phyloP scores from a whole-genome alignment of 495 filamentous ascomycete genomes.

The Xylaria grammica region DNA sequence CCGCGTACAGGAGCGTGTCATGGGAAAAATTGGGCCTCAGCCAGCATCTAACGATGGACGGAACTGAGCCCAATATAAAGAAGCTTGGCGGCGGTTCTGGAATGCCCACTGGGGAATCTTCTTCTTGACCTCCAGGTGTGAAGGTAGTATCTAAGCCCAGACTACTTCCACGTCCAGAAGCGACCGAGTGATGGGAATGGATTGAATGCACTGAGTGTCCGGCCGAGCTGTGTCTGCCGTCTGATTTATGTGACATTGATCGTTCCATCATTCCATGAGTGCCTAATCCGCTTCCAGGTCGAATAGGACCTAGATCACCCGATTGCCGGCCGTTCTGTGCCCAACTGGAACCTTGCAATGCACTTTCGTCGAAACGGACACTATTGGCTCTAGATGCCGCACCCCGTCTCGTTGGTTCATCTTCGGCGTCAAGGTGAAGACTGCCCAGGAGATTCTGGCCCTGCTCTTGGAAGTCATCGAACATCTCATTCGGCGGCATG shows the following conservation, averaged over 20 bases:
- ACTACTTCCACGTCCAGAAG: slow-evolving; percentile 82
- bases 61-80: slow-evolving; percentile 82
- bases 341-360: slow-evolving; percentile 84
- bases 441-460: slow-evolving; percentile 71
- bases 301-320: slow-evolving; percentile 75
- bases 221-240: slow-evolving; percentile 91
- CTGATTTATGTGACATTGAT: slow-evolving; percentile 90
- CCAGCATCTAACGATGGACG: slow-evolving; percentile 96
- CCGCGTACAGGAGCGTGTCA: slow-evolving; percentile 85
- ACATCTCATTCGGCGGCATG: slow-evolving; percentile 69
- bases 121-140: slow-evolving; percentile 63
- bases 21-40: slow-evolving; percentile 84
- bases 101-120: slow-evolving; percentile 66
- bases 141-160: slow-evolving; percentile 78
- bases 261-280: slow-evolving; percentile 86
- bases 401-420: slow-evolving; percentile 84
- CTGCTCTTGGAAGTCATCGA: slow-evolving; percentile 85
- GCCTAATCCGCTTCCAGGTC: slow-evolving; percentile 81
- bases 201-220: slow-evolving; percentile 77
- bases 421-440: slow-evolving; percentile 82
- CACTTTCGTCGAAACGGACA: slow-evolving; percentile 98
- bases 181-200: slow-evolving; percentile 55
- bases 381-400: slow-evolving; percentile 90
- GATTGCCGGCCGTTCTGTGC: slow-evolving; percentile 80
- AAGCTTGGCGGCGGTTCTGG: slow-evolving; percentile 81